These are phyloP conservation scores for Phaeosphaeriaceae sp. DNA, from an alignment of 2,329 filamentous ascomycete species.

Conservation along the genomic window DNA sequence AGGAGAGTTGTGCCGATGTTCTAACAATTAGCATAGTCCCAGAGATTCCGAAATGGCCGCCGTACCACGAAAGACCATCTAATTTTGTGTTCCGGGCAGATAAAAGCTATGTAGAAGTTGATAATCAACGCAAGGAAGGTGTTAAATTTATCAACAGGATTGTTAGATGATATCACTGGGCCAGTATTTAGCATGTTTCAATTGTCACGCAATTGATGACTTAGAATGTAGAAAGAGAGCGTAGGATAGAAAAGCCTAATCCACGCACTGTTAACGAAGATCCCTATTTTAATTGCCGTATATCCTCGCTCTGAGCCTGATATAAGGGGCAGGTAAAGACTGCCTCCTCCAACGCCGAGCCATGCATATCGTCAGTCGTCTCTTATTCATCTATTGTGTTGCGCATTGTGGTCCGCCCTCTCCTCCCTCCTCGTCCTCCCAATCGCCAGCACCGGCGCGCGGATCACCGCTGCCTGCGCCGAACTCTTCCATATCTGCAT, in stretches of 20 bases:
- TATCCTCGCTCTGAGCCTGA: too few species aligned
- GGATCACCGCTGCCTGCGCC: slow-evolving; percentile 74
- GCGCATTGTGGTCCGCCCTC: slow-evolving; percentile 71
- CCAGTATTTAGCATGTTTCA: not conserved
- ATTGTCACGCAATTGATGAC: too few species aligned
- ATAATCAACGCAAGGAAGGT: slow-evolving; percentile 26
- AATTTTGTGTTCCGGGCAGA: slow-evolving; percentile 40
- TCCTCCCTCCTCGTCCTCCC: slow-evolving; percentile 71
- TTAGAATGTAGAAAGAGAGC: too few species aligned
- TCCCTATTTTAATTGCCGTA: too few species aligned
- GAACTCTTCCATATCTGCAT: slow-evolving; percentile 84
- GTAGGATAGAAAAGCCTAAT: too few species aligned
- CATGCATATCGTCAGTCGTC: slow-evolving; percentile 31
- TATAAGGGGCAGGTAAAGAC: slow-evolving; percentile 4
- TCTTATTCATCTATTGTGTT: slow-evolving; percentile 62
- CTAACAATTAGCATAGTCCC: slow-evolving; percentile 16
- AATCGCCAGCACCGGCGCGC: slow-evolving; percentile 69
- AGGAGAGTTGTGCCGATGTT: not conserved
- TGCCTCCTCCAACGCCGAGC: slow-evolving; percentile 26
- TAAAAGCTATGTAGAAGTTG: slow-evolving; percentile 33
- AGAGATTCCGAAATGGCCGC: slow-evolving; percentile 22
- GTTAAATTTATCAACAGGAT: slow-evolving; percentile 34
- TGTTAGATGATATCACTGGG: slow-evolving; percentile 14
- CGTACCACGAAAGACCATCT: slow-evolving; percentile 21
- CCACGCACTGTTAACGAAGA: too few species aligned